A percentile compares a stretch with the other conserved stretches of the same genome.
Conservation (phyloP, 2,329 filamentous ascomycete species). For the Tothia fuscella region DNA sequence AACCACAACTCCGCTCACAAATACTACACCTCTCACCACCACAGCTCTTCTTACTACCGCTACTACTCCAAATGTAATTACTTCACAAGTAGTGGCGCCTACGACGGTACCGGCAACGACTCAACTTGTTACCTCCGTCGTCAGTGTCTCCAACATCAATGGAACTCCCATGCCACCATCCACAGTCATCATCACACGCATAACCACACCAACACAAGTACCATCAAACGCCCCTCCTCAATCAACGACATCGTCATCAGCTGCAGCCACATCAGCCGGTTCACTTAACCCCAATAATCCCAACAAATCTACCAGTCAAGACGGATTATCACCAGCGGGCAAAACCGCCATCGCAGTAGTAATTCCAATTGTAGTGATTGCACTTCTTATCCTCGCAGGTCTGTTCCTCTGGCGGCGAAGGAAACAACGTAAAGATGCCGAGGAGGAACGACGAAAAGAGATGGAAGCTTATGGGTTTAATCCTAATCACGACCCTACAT, state of each 20-base stretch:
- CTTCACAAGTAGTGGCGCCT: slow-evolving; percentile 2
- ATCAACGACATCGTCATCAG: background rate
- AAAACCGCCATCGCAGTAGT: slow-evolving; percentile 89
- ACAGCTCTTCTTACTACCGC: background rate
- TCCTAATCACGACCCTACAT: slow-evolving; percentile 84
- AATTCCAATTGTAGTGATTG: slow-evolving; percentile 81
- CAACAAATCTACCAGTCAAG: slow-evolving; percentile 6
- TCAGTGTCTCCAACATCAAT: slow-evolving; percentile 7
- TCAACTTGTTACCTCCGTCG: slow-evolving; percentile 8
- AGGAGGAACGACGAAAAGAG: slow-evolving; percentile 85
- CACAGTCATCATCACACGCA: slow-evolving; percentile 7
- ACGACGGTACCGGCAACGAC: slow-evolving; percentile 8
- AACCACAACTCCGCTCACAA: background rate
- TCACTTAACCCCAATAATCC: background rate
- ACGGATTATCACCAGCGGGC: slow-evolving; percentile 47
- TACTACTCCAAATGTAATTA: slow-evolving; percentile 3
- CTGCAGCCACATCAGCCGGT: background rate
- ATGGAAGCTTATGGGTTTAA: slow-evolving; percentile 97
- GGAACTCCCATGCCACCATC: slow-evolving; percentile 1
- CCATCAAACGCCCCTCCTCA: background rate
- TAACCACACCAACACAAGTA: slow-evolving; percentile 7
- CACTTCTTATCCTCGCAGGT: slow-evolving; percentile 61
- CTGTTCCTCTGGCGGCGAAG: slow-evolving; percentile 82
- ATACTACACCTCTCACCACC: background rate
- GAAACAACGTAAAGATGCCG: slow-evolving; percentile 71